A percentile compares a stretch with the other conserved stretches of the same genome.
Conservation (phyloP, 2,329 filamentous ascomycete genomes). For the Diaporthe humulicola region DNA sequence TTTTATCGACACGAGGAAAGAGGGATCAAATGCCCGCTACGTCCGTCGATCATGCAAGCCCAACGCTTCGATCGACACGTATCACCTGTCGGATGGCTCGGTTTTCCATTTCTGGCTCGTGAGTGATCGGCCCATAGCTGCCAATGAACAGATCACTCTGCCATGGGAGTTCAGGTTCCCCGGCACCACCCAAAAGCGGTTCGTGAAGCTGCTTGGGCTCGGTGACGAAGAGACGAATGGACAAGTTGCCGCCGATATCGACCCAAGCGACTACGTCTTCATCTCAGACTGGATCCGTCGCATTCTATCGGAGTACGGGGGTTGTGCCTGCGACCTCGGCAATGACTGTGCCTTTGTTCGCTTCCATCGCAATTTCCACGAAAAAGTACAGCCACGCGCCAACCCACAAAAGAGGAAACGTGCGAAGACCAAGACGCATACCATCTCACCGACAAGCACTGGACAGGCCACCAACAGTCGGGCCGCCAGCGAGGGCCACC, state of each 20-base stretch:
- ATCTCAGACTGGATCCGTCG: conserved; percentile 76
- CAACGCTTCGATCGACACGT: conserved; percentile 89
- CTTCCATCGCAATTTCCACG: conserved; percentile 71
- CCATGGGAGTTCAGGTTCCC: conserved; percentile 77
- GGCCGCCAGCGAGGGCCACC: conserved; percentile 72
- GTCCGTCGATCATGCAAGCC: conserved; percentile 93
- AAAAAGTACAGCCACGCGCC: conserved; percentile 57
- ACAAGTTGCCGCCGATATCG: conserved; percentile 67
- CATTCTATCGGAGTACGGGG: conserved; percentile 82
- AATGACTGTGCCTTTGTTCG: conserved; percentile 74
- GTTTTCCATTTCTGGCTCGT: conserved; percentile 96
- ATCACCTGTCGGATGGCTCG: conserved; percentile 78
- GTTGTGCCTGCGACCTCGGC: conserved; percentile 80
- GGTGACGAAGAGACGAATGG: conserved; percentile 68
- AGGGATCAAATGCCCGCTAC: conserved; percentile 89
- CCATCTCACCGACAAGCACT: conserved; percentile 73
- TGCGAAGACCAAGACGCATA: conserved; percentile 67
- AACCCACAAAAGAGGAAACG: conserved; percentile 62
- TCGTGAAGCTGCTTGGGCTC: conserved; percentile 71
- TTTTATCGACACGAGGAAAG: conserved; percentile 90
- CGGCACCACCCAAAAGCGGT: conserved; percentile 66
- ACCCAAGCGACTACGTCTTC: conserved; percentile 70
- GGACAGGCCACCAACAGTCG: conserved; percentile 74
- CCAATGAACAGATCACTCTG: conserved; percentile 73
- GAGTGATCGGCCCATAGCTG: conserved; percentile 80